Percentiles rank a stretch among this genome's conserved stretches.
Conservation (phyloP, 2,329 filamentous ascomycete species). For the Xylaria sp. region DNA sequence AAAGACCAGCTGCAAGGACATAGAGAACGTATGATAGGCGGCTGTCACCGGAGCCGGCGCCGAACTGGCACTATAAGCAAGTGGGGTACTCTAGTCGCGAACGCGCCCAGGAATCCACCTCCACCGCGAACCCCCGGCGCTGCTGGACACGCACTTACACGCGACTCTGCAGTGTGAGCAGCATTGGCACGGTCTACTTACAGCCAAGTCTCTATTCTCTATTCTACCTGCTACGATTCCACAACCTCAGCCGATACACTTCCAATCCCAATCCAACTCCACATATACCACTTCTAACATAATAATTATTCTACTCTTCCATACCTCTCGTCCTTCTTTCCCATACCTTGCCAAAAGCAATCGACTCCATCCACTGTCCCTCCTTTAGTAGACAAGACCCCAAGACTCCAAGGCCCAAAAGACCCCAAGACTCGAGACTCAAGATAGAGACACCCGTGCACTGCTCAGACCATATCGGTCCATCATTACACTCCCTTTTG, state of each 20-base stretch:
- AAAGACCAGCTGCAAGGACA: background rate
- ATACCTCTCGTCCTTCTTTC: background rate
- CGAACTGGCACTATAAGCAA: slow-evolving; percentile 5
- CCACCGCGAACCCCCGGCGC: slow-evolving; percentile 34
- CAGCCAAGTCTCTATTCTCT: background rate
- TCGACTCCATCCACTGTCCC: background rate
- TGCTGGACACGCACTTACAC: slow-evolving; percentile 37
- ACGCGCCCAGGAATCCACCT: slow-evolving; percentile 33
- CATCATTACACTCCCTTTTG: slow-evolving; percentile 20
- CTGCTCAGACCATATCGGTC: slow-evolving; percentile 5
- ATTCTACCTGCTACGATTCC: slow-evolving; percentile 14
- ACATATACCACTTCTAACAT: slow-evolving; percentile 1
- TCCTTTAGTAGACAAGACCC: background rate
- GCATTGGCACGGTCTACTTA: slow-evolving; percentile 32
- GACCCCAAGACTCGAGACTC: background rate
- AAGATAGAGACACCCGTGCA: background rate
- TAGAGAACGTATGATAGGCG: background rate
- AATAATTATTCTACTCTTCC: background rate
- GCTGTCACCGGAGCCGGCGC: background rate
- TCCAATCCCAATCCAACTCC: slow-evolving; percentile 1
- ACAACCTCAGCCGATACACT: background rate
- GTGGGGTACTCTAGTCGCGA: slow-evolving; percentile 36
- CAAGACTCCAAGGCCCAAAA: no score
- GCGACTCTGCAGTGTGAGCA: slow-evolving; percentile 38
- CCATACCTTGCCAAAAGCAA: background rate